Base-by-base conservation (phyloP, 371 early-diverging fungal genomes). In the Syncephalastrum monosporum region DNA sequence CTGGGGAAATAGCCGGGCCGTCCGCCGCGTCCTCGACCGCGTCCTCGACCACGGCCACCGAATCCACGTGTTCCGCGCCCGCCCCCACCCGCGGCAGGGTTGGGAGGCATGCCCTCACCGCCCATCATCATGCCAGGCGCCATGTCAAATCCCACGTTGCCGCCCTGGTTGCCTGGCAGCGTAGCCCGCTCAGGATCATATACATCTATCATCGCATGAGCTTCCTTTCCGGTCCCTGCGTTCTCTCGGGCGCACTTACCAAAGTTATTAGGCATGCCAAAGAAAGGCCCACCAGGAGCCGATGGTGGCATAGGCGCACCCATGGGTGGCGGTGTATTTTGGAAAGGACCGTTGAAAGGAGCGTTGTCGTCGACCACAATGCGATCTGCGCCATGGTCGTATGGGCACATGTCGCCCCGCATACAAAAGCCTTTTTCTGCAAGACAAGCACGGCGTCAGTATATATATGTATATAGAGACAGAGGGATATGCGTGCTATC, bases 321-420 rank as follows among this genome's bases (percentile, higher is more conserved):
- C 47, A 55, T 62, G 24, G 65, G 67, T 19, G 60, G 24, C 33
- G 68, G 48, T 14, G 38, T 48, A 14, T 54, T 56, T 45, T 69
- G 59, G 23, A 70, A 69, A 27, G 65, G 66, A 4, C 59, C 43
- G 42, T 64, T 68, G 47, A 61, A 61, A 3, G 42, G 62, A 49
- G 48, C 59, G 46, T 71, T 57, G 15, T 88, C 87, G 53, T 89
- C 90, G 1, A 88, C 80, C 29, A 90, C 84, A 42, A 91, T 90
- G 60, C 85, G 73, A 63, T 90, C 90, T 14, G 73, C 74, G 19
- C 87, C 87, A 64, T 93, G 94, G 56, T 90, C 89, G 63, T 79
- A 93, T 1, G 86, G 89, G 57, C 94, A 93, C 58, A 80, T 67
- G 46, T 92, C 89, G 7, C 92, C 94, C 41, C 91, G 86, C 74